Conservation (phyloP, 2,329 filamentous ascomycete species). For the Nemania bipapillata region DNA sequence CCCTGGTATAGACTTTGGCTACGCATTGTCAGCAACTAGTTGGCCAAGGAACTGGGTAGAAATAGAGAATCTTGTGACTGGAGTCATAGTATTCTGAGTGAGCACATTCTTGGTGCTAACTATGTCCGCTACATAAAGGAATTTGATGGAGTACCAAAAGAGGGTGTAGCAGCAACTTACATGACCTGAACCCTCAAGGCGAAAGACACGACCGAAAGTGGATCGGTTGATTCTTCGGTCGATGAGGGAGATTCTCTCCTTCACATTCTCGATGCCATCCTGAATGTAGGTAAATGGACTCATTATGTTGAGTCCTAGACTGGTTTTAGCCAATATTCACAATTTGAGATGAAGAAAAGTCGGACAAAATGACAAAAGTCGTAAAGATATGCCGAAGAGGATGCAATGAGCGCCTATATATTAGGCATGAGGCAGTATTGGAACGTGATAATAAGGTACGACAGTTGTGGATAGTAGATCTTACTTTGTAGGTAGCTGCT, state of each 20-base stretch:
- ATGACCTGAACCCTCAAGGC: conserved; percentile 72
- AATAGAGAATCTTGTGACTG: not conserved
- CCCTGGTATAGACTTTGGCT: conserved; percentile 74
- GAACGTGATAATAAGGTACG: not conserved
- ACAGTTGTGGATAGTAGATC: conserved; percentile 7
- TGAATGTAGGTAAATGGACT: conserved; percentile 25
- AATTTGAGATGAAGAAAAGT: not conserved
- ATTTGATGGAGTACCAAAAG: not conserved
- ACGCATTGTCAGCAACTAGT: conserved; percentile 36
- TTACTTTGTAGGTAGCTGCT: not conserved
- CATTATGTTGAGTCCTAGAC: conserved; percentile 24
- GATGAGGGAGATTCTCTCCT: conserved; percentile 39
- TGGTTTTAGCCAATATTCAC: not conserved
- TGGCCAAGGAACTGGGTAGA: not conserved
- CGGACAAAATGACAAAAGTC: not conserved
- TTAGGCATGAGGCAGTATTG: not conserved
- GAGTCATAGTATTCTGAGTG: not conserved
- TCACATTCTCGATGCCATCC: conserved; percentile 35
- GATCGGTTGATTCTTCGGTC: conserved; percentile 52
- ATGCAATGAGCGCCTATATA: not conserved
- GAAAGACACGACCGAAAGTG: conserved; percentile 67
- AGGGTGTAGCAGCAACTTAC: conserved; percentile 56
- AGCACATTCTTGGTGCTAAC: not conserved
- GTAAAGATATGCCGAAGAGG: not conserved
- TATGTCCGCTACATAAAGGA: not conserved